Base-by-base conservation (phyloP, 2,329 filamentous ascomycete species). In the Ceratocystis harringtonii region DNA sequence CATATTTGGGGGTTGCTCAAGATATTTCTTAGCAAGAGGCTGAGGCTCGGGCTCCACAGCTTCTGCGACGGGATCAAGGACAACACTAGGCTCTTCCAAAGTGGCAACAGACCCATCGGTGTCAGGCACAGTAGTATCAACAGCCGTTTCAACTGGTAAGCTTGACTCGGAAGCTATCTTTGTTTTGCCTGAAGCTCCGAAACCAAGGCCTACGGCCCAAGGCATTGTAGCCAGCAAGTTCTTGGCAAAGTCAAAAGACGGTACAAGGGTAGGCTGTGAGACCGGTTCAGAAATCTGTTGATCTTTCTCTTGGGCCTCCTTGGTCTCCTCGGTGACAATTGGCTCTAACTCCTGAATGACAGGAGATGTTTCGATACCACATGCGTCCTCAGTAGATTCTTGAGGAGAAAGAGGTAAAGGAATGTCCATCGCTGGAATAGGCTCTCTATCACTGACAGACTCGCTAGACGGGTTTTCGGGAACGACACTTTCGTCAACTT, bases 221-320 rank as follows among this genome's bases (percentile, higher is more conserved):
- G 52, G 60, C 65, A 66, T 63, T 5, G 65, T 63, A 30, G 60
- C 50, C 17, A 66, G 45, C 6, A 66, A 50, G 5, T 43, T 43
- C n/a, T 63, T 5, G 19, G 61, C 65, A 25, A 62, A 62, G 22
- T 66, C 60, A 7, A 32, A 43, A 5, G 61, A 66, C 10, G 65
- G 61, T n/a, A 66, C 50, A 30, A 65, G 43, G 5, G 64, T 28
- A 44, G 6, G 10, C 22, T 63, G 36, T 19, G 22, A 48, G 15
- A 7, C 43, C n/a, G 25, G 2, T 15, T 50, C 19, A 22, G 25
- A n/a, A 28, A 2, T 25, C 10, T 15, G 52, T 12, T 30, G 28
- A 19, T 4, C 7, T 19, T 22, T 25, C 48, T 19, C 48, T 57
- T 32, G 52, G 19, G 52, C 1, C 52, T 22, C 22, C 2, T 57